Evolutionary conservation across 345 rosid genomes (phyloP), one percentile per base, ranked within the genome.

Genomic region (Odontarrhena argentea): DNA sequence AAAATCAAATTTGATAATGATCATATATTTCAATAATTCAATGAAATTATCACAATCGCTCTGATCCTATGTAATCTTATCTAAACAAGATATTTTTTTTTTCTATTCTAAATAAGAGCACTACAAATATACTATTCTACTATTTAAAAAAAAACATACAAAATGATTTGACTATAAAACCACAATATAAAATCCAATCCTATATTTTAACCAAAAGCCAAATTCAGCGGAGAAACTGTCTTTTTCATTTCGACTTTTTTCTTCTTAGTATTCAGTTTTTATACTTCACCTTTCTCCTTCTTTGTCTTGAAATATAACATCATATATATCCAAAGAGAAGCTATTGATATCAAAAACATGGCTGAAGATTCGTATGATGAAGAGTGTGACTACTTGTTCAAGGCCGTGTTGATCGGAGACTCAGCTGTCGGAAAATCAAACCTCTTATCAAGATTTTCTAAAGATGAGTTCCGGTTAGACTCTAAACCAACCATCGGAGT

Each of bases 401-500:
- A 91, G 75, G 84, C 93, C 1, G 97, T 91, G 24, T 55, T 91
- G 72, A 88, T 84, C 1, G 97, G 96, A 2, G 93, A 88, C 69
- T 88, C 96, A 11, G 96, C 88, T 0, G 96, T 91, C 34, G 96
- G 97, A 63, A 91, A 91, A 78, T 88, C 97, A 8, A 91, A 91
- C 68, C 85, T 91, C 41, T 80, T 91, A 3, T 91, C 96, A 9
- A 83, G 97, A 68, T 88, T 88, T 62, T 83, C 96, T 2, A 76
- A 63, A 24, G 86, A 88, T 14, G 96, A 91, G 63, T 91, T 91
- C 42, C 78, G 89, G 38, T 68, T 91, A n/a, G 93, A 91, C 78
- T 91, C 97, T 13, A 91, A 91, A 71, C 97, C 97, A 13, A 91
- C 97, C 1, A 91, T 91, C 0, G 97, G 97, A 2, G 97, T 91